phyloP scores from a whole-genome alignment of 768 basidiomycete species.

The Nidula microcarpa region DNA sequence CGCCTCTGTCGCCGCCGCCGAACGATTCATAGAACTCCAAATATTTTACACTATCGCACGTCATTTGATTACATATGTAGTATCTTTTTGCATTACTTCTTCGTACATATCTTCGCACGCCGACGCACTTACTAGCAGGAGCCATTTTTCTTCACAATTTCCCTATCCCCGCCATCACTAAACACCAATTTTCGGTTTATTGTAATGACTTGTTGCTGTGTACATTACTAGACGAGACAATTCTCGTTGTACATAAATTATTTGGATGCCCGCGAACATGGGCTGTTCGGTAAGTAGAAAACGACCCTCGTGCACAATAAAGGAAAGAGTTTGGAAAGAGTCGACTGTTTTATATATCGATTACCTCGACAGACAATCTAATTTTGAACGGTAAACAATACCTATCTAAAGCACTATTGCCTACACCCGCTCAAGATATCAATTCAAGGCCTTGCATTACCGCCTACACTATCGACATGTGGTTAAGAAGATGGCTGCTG shows the following conservation, averaged over 20 bases:
- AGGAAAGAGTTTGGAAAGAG: no score
- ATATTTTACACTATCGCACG: background rate
- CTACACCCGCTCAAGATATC: no score
- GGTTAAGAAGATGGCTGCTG: no score
- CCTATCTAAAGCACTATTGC: no score
- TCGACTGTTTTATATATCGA: no score
- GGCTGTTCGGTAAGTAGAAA: no score
- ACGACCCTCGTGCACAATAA: no score
- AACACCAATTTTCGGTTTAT: background rate
- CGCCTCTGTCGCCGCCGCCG: no score
- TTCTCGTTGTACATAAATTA: background rate
- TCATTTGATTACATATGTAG: background rate
- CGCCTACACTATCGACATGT: no score
- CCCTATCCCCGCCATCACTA: background rate
- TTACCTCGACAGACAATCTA: no score
- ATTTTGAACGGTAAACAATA: no score
- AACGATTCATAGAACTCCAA: background rate
- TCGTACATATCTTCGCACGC: background rate
- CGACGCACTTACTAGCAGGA: background rate
- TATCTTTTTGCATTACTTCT: background rate
- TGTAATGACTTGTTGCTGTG: background rate
- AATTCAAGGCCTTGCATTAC: no score
- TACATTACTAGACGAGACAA: background rate
- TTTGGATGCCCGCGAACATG: background rate
- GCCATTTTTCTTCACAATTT: background rate